Evolutionary conservation across 768 basidiomycete genomes (phyloP).

Genomic region (Strobilomyces confusus): DNA sequence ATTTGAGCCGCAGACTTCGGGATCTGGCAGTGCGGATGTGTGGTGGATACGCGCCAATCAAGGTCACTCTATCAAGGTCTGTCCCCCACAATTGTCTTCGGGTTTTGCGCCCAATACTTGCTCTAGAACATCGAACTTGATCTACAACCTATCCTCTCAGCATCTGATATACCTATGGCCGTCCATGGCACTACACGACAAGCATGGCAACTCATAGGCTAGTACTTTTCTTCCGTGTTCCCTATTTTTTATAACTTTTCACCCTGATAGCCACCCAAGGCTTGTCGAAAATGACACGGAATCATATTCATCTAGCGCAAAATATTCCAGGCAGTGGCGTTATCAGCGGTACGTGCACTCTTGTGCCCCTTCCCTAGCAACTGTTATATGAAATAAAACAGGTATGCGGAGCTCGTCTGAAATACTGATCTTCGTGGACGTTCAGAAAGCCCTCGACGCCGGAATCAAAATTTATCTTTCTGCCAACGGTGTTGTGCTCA

Average conservation of each 20-base stretch:
- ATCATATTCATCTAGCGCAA: conserved; percentile 92
- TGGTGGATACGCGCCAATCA: conserved; percentile 93
- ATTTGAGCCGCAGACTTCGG: conserved; percentile 42
- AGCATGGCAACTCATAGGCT: conserved; percentile 75
- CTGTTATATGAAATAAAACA: conserved; percentile 27
- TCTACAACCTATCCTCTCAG: conserved; percentile 51
- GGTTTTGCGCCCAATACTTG: not conserved
- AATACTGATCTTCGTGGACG: conserved; percentile 78
- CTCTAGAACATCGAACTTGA: conserved; percentile 66
- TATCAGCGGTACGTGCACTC: conserved; percentile 62
- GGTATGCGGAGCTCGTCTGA: conserved; percentile 80
- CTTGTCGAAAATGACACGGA: conserved; percentile 79
- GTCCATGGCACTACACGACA: conserved; percentile 74
- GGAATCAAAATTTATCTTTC: conserved; percentile 78
- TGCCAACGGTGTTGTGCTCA: conserved; percentile 85
- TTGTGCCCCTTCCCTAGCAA: not conserved
- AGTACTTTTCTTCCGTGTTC: conserved; percentile 9
- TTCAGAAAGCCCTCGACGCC: conserved; percentile 61
- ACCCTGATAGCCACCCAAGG: conserved; percentile 54
- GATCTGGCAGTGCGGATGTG: conserved; percentile 31
- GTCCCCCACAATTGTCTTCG: conserved; percentile 6
- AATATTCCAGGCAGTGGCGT: conserved; percentile 62
- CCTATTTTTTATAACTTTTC: not conserved
- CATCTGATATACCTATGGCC: conserved; percentile 68
- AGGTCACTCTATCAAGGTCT: conserved; percentile 80